Base-by-base conservation (phyloP, 1,284 basidiomycete species). In the Cystobasidiaceae sp. region DNA sequence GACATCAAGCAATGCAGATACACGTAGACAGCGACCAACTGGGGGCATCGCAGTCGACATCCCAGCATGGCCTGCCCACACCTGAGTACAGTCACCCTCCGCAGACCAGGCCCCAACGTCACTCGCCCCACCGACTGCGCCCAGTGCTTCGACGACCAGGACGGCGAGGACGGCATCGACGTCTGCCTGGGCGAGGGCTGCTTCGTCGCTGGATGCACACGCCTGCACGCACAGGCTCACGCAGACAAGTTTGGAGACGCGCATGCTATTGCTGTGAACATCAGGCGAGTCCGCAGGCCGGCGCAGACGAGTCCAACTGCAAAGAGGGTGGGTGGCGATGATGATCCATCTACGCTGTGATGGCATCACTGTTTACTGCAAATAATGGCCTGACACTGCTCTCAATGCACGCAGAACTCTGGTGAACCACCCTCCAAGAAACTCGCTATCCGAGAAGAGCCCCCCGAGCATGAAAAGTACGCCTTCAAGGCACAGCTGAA, bases 71-170 rank as follows among this genome's bases (percentile, higher is more conserved):
- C 23, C 9, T 66, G 63, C 39, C 55, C 55, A 5, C 63, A 66
- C 45, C 43, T 66, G 44, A 17, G 19, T 15, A 6, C 17, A 9
- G 25, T 32, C 2, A 17, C 5, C 21, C 32, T 51, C 15, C 19
- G 11, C 3, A 57, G 50, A 33, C 59, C 51, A 27, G 65, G 25
- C 23, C 33, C 27, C n/a, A n/a, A 4, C 34, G 19, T 37, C 2
- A 21, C 65, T 15, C 86, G 93, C 0, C 86, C 93, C 72, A 90
- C 93, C 75, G 90, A 93, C 76, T 94, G 91, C 73, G 96, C 93
- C 0, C 90, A 93, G 67, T 98, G 94, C 77, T 98, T 97, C 75
- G 93, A 97, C 76, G 86, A 85, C 73, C 90, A 94, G 86, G 90
- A 93, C 74, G 79, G 79, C 15, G 81, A 84, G 0, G 77, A 81